Conservation (phyloP, 257 asterid species). For the Fraxinus quadrangulata region DNA sequence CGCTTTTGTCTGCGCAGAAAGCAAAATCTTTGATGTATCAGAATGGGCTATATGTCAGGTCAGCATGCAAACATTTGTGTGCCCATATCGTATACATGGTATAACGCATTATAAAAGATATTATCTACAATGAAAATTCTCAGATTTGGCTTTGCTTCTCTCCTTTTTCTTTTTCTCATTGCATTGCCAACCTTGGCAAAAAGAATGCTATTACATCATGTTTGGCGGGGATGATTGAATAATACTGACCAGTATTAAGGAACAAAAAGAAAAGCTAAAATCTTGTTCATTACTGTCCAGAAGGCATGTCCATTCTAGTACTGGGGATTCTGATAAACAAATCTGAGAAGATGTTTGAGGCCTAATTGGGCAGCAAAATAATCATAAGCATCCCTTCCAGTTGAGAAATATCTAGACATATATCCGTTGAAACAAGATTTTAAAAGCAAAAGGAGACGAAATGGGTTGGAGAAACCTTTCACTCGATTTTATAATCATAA, state of each 20-base stretch:
- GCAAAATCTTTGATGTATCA: conserved; percentile 91
- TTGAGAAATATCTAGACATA: background rate
- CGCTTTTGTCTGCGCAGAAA: conserved; percentile 97
- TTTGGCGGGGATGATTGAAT: background rate
- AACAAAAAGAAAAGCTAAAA: background rate
- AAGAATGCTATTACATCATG: background rate
- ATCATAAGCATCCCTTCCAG: background rate
- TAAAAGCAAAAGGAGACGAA: background rate
- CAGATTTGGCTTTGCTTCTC: too few species aligned
- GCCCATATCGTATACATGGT: too few species aligned
- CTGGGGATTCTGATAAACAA: too few species aligned
- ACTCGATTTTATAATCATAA: too few species aligned
- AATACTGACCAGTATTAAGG: background rate
- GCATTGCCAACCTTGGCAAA: background rate
- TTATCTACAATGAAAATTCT: background rate
- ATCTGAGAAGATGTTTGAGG: too few species aligned
- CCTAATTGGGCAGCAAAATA: too few species aligned
- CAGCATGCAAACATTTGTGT: background rate
- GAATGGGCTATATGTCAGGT: conserved; percentile 99
- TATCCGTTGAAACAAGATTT: background rate
- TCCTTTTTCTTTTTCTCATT: background rate
- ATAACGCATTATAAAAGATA: background rate
- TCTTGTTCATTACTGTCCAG: too few species aligned
- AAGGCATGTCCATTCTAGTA: too few species aligned
- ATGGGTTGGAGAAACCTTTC: background rate